phyloP scores from a whole-genome alignment of 306 rosid genomes.

The Prosopis cineraria region DNA sequence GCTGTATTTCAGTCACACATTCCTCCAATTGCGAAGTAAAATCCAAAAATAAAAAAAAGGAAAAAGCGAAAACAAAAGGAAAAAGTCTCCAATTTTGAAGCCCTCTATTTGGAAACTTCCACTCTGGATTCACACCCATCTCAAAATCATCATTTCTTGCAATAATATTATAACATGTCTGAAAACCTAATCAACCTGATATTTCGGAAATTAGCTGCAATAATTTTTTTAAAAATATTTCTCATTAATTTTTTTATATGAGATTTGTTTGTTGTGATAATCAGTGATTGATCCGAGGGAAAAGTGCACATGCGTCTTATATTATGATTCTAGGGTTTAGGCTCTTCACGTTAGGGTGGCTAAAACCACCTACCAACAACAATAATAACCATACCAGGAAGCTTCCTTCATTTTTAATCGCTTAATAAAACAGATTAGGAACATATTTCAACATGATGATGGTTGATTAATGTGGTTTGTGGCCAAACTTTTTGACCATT shows the following conservation, averaged over 20 bases:
- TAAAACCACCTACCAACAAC: neutral
- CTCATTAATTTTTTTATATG: no score
- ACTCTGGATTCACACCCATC: neutral
- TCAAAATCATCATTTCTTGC: neutral
- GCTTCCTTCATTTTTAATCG: neutral
- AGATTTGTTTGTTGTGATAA: neutral
- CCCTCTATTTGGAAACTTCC: neutral
- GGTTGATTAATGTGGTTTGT: neutral
- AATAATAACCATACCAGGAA: neutral
- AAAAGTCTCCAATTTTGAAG: neutral
- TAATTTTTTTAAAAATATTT: no score
- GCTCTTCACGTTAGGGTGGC: neutral
- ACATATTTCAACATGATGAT: neutral
- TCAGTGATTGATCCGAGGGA: conserved; percentile 15
- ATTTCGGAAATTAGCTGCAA: no score
- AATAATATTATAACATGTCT: neutral
- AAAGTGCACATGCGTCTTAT: conserved; percentile 7
- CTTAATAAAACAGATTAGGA: neutral
- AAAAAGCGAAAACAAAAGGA: neutral
- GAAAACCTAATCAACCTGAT: neutral
- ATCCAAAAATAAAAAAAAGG: neutral
- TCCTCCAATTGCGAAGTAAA: neutral
- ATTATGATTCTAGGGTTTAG: conserved; percentile 3
- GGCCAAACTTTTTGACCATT: conserved; percentile 19
- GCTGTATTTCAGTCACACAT: conserved; percentile 5